Base-by-base conservation (phyloP, 345 rosid species). In the Pseudoturritis turrita region DNA sequence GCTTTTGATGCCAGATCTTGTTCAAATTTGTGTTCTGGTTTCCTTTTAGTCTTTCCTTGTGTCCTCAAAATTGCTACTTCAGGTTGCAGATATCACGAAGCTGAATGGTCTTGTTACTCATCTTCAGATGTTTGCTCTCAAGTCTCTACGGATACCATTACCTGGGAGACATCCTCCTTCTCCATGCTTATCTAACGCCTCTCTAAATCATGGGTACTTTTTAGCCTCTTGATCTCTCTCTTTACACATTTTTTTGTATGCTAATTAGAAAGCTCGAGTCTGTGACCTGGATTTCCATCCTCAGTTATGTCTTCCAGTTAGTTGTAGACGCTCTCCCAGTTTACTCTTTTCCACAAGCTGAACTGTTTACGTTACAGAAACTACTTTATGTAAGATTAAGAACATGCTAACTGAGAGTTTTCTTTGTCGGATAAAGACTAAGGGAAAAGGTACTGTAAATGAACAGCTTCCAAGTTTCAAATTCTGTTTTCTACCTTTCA, bases 131-230 rank as follows among this genome's bases (percentile, higher is more conserved):
- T 94, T 89, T 82, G 98, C 90, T 77, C 90, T 84, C 40, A 82
- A 83, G 75, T 60, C 87, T 21, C 81, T 94, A 47, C 85, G 75
- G 54, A 89, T 94, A 57, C 98, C 98, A 36, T 77, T 83, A 39
- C 97, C 98, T 10, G 98, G 95, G 49, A 85, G 96, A 50, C 96
- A 91, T 68, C 96, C 87, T 36, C 96, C 97, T 23, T 89, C 97
- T 18, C 80, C 86, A 9, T 68, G 75, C 76, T 68, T 89, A 75
- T 76, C 88, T 19, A 79, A 66, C 51, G 80, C 74, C 72, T 75
- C 81, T 49, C 28, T 74, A 17, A 50, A 76, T 64, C 52, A 72
- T 11, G 76, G 92, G 94, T 90, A 88, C 53, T 33, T 67, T 33
- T 10, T 19, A 1, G 49, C 41, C 41, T 50, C 56, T 65, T 54